A percentile compares a stretch with the other conserved stretches of the same genome.
phyloP scores from a whole-genome alignment of 1,284 basidiomycete genomes.

The Trichosporon inkin region DNA sequence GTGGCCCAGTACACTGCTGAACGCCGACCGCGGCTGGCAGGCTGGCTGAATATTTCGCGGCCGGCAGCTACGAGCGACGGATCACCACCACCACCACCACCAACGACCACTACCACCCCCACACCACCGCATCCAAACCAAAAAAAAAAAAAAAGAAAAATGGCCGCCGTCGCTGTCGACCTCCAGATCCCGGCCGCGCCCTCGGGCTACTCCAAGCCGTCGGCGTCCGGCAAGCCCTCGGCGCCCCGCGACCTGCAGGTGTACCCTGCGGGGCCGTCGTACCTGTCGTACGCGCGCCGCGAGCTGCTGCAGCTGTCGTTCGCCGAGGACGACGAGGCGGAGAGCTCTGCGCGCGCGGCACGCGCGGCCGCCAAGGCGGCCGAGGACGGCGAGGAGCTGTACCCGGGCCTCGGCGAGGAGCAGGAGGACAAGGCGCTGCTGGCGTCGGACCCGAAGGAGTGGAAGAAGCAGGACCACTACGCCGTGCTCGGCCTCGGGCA shows the following conservation, averaged over 20 bases:
- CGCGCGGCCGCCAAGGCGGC: constrained; percentile 60
- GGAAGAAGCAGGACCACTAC: constrained; percentile 99
- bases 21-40: too few species aligned
- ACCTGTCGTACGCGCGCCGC: constrained; percentile 72
- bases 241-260: constrained; percentile 53
- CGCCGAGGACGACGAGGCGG: constrained; percentile 64
- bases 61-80: not conserved
- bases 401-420: constrained; percentile 91
- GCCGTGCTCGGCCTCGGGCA: constrained; percentile 90
- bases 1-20: too few species aligned
- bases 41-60: constrained; percentile 9
- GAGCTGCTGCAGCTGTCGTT: constrained; percentile 71
- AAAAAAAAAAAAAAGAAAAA: too few species aligned
- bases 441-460: constrained; percentile 87
- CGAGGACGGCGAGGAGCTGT: constrained; percentile 61
- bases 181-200: constrained; percentile 48
- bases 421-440: constrained; percentile 71
- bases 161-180: constrained; percentile 48
- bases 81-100: constrained; percentile 1
- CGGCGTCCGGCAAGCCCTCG: constrained; percentile 40
- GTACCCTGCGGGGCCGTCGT: constrained; percentile 78
- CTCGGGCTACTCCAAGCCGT: constrained; percentile 44
- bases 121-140: too few species aligned
- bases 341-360: constrained; percentile 48
- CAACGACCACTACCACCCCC: constrained; percentile 4